phyloP scores from a whole-genome alignment of 2,329 filamentous ascomycete genomes.

The Claviceps citrina region DNA sequence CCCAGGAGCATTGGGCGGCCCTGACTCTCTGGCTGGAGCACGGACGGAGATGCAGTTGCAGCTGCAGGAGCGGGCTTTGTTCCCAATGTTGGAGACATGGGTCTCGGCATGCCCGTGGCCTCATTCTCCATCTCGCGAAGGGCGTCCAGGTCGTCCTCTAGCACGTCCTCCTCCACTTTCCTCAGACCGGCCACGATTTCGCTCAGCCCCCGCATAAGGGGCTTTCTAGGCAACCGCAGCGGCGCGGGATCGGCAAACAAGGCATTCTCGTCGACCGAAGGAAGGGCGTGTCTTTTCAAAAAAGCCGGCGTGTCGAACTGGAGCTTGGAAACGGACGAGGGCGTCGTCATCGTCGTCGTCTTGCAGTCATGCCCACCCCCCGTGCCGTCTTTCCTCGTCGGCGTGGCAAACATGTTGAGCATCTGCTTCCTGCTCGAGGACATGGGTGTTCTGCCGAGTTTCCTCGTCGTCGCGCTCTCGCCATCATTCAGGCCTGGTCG shows the following conservation, averaged over 20 bases:
- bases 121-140: slow-evolving; percentile 54
- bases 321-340: slow-evolving; percentile 36
- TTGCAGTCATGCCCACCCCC: slow-evolving; percentile 21
- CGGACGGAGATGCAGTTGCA: neutral
- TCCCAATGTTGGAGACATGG: slow-evolving; percentile 10
- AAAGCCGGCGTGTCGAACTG: slow-evolving; percentile 59
- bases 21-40: slow-evolving; percentile 26
- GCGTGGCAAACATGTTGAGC: slow-evolving; percentile 50
- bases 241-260: slow-evolving; percentile 33
- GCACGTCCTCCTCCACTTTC: slow-evolving; percentile 51
- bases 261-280: slow-evolving; percentile 40
- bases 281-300: slow-evolving; percentile 34
- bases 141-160: slow-evolving; percentile 61
- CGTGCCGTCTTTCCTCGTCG: slow-evolving; percentile 39
- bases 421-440: slow-evolving; percentile 45
- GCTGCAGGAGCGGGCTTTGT: slow-evolving; percentile 16
- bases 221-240: slow-evolving; percentile 39
- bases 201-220: slow-evolving; percentile 55
- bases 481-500: slow-evolving; percentile 17
- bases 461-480: slow-evolving; percentile 15
- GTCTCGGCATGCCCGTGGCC: slow-evolving; percentile 12
- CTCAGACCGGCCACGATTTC: slow-evolving; percentile 57
- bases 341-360: slow-evolving; percentile 29
- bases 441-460: slow-evolving; percentile 33
- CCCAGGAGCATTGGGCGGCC: slow-evolving; percentile 32